Evolutionary conservation across 208 protist genomes (phyloP).

Genomic region (Trypanosoma caninum): DNA sequence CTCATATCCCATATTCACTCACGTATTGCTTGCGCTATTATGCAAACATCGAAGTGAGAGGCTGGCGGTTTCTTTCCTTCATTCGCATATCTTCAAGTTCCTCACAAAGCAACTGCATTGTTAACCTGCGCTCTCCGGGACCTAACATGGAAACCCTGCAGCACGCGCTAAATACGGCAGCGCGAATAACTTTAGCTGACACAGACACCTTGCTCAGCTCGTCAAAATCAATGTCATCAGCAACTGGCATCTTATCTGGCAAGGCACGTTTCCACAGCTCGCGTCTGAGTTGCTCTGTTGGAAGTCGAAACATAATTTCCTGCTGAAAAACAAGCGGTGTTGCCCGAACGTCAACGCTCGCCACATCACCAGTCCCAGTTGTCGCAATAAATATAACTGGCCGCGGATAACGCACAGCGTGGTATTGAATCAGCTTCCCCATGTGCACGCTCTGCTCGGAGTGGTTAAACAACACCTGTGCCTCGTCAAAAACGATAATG

Average conservation of each 20-base stretch:
- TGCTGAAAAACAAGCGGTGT: conserved; percentile 53
- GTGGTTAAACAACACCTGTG: conserved; percentile 82
- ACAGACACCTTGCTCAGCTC: conserved; percentile 40
- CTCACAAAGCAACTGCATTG: conserved; percentile 64
- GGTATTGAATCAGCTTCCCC: conserved; percentile 78
- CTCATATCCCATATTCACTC: neutral
- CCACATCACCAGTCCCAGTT: conserved; percentile 33
- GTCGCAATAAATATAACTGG: conserved; percentile 84
- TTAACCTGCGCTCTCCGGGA: conserved; percentile 36
- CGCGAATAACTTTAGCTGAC: conserved; percentile 71
- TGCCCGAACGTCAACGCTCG: conserved; percentile 41
- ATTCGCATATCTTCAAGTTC: conserved; percentile 46
- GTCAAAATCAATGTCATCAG: conserved; percentile 57
- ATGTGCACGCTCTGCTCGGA: conserved; percentile 53
- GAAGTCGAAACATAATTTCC: conserved; percentile 60
- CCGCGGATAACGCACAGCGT: conserved; percentile 61
- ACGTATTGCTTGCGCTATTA: conserved; percentile 30
- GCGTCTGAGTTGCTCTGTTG: conserved; percentile 45
- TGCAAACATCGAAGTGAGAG: conserved; percentile 63
- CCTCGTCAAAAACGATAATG: conserved; percentile 87
- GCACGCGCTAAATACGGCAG: conserved; percentile 73
- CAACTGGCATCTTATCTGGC: conserved; percentile 59
- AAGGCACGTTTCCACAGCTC: conserved; percentile 72
- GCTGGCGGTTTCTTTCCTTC: conserved; percentile 40
- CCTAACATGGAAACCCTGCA: conserved; percentile 64